Conservation (phyloP, 2,329 filamentous ascomycete species). For the Magnaporthales sp. region DNA sequence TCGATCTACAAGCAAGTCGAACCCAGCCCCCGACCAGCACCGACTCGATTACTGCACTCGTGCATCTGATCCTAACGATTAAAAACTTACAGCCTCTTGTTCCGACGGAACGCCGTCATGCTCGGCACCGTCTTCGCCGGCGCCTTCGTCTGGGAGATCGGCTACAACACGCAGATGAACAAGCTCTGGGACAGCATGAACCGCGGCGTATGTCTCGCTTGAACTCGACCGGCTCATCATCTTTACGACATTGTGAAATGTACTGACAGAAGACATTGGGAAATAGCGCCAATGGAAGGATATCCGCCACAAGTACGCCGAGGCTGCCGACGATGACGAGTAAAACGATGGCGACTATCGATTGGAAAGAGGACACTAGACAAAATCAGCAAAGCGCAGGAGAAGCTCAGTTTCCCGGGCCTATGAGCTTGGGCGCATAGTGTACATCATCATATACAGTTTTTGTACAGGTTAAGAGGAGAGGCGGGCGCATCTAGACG, state of each 20-base stretch:
- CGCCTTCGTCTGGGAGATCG: slow-evolving; percentile 87
- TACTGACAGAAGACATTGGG: not conserved
- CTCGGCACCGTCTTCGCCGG: slow-evolving; percentile 75
- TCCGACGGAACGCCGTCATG: slow-evolving; percentile 84
- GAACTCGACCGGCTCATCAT: not conserved
- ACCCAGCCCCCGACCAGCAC: not conserved
- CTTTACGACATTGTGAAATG: not conserved
- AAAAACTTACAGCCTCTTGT: slow-evolving; percentile 55
- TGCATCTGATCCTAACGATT: slow-evolving; percentile 8
- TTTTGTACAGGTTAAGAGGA: not conserved
- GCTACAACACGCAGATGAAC: slow-evolving; percentile 75
- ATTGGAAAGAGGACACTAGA: not conserved
- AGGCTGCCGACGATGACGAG: slow-evolving; percentile 60
- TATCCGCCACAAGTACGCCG: slow-evolving; percentile 82
- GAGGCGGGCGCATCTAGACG: slow-evolving; percentile 1
- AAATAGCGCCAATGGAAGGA: slow-evolving; percentile 98
- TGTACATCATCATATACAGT: slow-evolving; percentile 1
- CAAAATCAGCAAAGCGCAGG: not conserved
- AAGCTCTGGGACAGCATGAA: slow-evolving; percentile 87
- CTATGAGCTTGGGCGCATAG: not conserved
- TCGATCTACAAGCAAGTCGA: slow-evolving; percentile 52
- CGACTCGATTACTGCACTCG: not conserved
- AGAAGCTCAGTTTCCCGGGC: not conserved
- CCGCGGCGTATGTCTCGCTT: slow-evolving; percentile 66
- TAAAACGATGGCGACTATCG: slow-evolving; percentile 28